phyloP scores from a whole-genome alignment of 2,329 filamentous ascomycete species.

The Camptophora hylomeconis region DNA sequence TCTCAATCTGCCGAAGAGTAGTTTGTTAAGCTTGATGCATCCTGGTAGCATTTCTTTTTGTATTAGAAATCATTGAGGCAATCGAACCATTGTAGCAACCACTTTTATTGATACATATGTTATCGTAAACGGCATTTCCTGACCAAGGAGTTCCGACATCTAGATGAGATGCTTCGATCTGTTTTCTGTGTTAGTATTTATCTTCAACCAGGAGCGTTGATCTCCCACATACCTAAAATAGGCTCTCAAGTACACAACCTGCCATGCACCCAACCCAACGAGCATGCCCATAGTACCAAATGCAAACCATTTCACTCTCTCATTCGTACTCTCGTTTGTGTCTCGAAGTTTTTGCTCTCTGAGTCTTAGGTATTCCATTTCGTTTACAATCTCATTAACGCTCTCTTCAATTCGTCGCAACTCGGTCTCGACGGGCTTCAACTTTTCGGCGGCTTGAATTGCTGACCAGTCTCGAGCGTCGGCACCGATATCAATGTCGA shows the following conservation, averaged over 20 bases:
- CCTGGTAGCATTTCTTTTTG: too few species aligned
- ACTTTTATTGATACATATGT: neutral
- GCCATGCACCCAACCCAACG: slow-evolving; percentile 81
- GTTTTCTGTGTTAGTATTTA: slow-evolving; percentile 7
- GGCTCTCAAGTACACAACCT: slow-evolving; percentile 91
- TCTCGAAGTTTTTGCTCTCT: slow-evolving; percentile 93
- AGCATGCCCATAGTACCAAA: slow-evolving; percentile 86
- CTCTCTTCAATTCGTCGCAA: slow-evolving; percentile 85
- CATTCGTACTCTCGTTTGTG: slow-evolving; percentile 99
- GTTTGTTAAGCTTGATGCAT: too few species aligned
- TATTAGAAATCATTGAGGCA: too few species aligned
- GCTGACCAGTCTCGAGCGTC: slow-evolving; percentile 97
- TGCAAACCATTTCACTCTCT: slow-evolving; percentile 96
- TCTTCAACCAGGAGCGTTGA: slow-evolving; percentile 8
- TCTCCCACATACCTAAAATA: slow-evolving; percentile 64
- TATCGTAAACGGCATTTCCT: neutral
- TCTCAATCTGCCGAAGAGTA: too few species aligned
- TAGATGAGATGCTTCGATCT: slow-evolving; percentile 61
- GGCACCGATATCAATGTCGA: slow-evolving; percentile 91
- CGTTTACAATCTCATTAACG: slow-evolving; percentile 71
- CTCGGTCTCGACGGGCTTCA: slow-evolving; percentile 93
- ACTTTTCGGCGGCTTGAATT: slow-evolving; percentile 91
- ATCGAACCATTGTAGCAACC: neutral
- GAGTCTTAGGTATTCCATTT: slow-evolving; percentile 89
- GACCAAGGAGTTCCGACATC: slow-evolving; percentile 3